Evolutionary conservation across 2,329 filamentous ascomycete species (phyloP), one percentile per base, ranked within the genome.

Genomic region (Paecilomyces sp.): DNA sequence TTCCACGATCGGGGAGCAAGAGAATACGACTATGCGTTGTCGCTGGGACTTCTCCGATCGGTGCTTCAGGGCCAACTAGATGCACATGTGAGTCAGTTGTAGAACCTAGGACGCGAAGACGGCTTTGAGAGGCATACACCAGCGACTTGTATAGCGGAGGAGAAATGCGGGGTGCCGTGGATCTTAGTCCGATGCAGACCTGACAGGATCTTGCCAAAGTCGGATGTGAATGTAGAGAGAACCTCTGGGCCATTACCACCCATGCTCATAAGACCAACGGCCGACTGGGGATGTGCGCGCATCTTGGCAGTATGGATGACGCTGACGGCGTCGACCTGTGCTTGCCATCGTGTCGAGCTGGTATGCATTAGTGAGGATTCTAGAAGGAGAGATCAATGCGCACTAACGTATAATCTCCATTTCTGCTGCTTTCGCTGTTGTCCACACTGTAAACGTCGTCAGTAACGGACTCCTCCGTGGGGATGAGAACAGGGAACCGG

Each of bases 231-330:
- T 34, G 94, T 99, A 60, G 94, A 95, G 64, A 99, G 85, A 65
- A 99, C 93, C 79, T 97, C 93, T 55, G 94, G 94, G n/a, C 92
- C 92, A 73, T 91, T 93, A 71, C 93, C 94, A 64, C 91, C 94
- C 93, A 97, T 97, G 78, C 91, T 96, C 92, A 99, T 97, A 65
- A 99, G 82, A 57, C 95, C 94, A 65, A 99, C 94, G 11, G 92
- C 95, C 7, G 93, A 97, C 79, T 99, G 94, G 33, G 94, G 92
- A 76, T 99, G 97, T 67, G 89, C 89, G 79, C 92, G 88, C 67
- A 92, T 96, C 77, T 99, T 96, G 72, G 89, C 91, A 73, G 92
- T 91, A 81, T 97, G 97, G 71, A 97, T 88, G 70, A 97, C 88
- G 77, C 90, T 94, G 71, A 96, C 91, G 59, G 93, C 92, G 77